phyloP scores from a whole-genome alignment of 495 filamentous ascomycete species.

The Daldinia concentrica region DNA sequence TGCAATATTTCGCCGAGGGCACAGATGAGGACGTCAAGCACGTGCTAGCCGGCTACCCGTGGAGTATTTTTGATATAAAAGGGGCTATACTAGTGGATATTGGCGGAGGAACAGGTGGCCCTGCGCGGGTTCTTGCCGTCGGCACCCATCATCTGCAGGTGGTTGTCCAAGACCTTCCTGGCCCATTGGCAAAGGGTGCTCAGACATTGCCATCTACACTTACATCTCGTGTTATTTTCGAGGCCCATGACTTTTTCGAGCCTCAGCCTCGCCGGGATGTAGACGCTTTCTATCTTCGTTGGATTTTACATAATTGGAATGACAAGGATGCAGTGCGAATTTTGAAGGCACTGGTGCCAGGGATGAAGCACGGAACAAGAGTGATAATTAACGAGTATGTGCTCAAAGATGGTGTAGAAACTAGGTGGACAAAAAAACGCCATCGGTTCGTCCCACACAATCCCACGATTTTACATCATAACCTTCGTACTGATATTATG shows the following conservation, averaged over 20 bases:
- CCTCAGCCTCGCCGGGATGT: not conserved
- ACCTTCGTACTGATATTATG: not conserved
- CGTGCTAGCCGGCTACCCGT: not conserved
- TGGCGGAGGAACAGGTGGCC: not conserved
- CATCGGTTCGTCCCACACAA: not conserved
- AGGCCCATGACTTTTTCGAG: not conserved
- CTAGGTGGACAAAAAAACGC: not conserved
- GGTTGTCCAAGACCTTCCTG: not conserved
- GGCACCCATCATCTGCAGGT: not conserved
- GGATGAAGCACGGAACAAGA: not conserved
- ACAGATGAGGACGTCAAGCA: not conserved
- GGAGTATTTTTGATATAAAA: not conserved
- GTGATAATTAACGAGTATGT: not conserved
- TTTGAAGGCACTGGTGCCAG: not conserved
- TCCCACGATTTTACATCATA: not conserved
- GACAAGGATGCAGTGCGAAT: not conserved
- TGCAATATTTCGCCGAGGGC: not conserved
- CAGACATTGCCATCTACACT: not conserved
- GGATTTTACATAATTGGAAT: not conserved
- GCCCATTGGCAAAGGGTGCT: not conserved
- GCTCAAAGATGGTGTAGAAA: not conserved
- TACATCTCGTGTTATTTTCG: not conserved
- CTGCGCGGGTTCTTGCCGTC: not conserved
- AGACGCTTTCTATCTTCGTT: not conserved
- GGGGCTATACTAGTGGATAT: not conserved